phyloP scores from a whole-genome alignment of 2,329 filamentous ascomycete genomes.

The Fonsecaea monophora region DNA sequence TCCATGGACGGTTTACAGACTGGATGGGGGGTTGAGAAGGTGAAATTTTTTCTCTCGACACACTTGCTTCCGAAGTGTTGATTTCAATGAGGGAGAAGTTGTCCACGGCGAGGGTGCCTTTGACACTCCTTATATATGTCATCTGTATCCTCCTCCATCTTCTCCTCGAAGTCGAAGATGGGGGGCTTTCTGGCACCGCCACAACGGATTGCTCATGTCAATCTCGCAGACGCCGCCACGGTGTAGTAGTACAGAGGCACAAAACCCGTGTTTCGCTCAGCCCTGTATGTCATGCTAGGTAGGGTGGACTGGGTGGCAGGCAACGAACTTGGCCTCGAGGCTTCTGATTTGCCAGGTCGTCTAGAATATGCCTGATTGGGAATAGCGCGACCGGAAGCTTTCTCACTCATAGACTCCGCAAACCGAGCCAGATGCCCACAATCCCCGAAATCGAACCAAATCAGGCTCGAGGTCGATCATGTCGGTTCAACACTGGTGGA shows the following conservation, averaged over 20 bases:
- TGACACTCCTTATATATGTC: slow-evolving; percentile 1
- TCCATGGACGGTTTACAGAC: background rate
- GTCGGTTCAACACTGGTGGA: slow-evolving; percentile 5
- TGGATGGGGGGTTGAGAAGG: background rate
- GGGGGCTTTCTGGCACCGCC: background rate
- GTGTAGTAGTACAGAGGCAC: background rate
- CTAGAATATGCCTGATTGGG: background rate
- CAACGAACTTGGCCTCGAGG: background rate
- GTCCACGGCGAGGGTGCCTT: background rate
- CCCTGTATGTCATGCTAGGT: background rate
- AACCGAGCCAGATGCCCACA: too few relatives aligned
- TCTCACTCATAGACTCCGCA: background rate
- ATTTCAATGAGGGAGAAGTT: slow-evolving; percentile 2
- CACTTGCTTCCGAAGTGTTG: background rate
- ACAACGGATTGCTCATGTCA: slow-evolving; percentile 1
- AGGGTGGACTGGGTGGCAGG: background rate
- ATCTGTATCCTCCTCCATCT: background rate
- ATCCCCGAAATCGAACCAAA: background rate
- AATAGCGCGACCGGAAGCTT: slow-evolving; percentile 2
- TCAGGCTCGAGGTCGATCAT: background rate
- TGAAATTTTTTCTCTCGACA: background rate
- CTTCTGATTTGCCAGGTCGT: slow-evolving; percentile 4
- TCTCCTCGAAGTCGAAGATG: background rate
- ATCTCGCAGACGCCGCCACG: background rate
- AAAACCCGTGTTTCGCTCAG: background rate